phyloP scores from a whole-genome alignment of 2,329 filamentous ascomycete genomes.

The Beauveria brongniartii region DNA sequence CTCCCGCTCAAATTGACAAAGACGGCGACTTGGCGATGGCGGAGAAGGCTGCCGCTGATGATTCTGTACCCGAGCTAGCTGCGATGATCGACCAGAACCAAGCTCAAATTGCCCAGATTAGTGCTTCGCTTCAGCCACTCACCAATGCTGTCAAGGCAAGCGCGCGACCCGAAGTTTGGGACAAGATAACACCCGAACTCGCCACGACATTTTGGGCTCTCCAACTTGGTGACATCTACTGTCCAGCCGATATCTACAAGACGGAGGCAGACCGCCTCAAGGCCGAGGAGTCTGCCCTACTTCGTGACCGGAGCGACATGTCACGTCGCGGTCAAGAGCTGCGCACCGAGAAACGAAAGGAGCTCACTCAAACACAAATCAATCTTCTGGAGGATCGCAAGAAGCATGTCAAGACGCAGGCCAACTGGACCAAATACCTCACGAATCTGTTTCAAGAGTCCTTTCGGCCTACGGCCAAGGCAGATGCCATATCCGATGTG shows the following conservation, averaged over 20 bases:
- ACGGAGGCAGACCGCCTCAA: slow-evolving; percentile 63
- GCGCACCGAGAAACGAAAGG: slow-evolving; percentile 56
- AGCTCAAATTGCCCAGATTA: slow-evolving; percentile 19
- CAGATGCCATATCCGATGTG: slow-evolving; percentile 61
- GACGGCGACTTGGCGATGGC: slow-evolving; percentile 52
- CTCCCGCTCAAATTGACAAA: slow-evolving; percentile 31
- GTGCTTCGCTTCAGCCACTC: slow-evolving; percentile 54
- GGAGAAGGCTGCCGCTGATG: slow-evolving; percentile 23
- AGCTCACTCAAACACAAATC: slow-evolving; percentile 59
- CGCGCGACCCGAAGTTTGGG: slow-evolving; percentile 56
- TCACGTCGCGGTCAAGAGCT: slow-evolving; percentile 59
- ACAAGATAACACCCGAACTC: slow-evolving; percentile 68
- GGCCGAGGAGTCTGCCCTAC: slow-evolving; percentile 57
- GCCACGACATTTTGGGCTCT: slow-evolving; percentile 91
- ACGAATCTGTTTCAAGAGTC: slow-evolving; percentile 69
- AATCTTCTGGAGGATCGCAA: slow-evolving; percentile 67
- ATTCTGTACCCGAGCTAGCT: slow-evolving; percentile 19
- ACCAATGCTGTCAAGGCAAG: slow-evolving; percentile 58
- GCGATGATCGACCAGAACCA: slow-evolving; percentile 23
- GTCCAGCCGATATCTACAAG: slow-evolving; percentile 70
- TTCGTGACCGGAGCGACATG: slow-evolving; percentile 65
- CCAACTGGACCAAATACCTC: slow-evolving; percentile 60
- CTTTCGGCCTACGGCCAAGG: slow-evolving; percentile 61
- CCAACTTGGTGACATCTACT: slow-evolving; percentile 70
- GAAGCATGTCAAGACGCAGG: slow-evolving; percentile 58